Conservation (phyloP, 2,329 filamentous ascomycete species). For the Dendrostoma leiphaemia region DNA sequence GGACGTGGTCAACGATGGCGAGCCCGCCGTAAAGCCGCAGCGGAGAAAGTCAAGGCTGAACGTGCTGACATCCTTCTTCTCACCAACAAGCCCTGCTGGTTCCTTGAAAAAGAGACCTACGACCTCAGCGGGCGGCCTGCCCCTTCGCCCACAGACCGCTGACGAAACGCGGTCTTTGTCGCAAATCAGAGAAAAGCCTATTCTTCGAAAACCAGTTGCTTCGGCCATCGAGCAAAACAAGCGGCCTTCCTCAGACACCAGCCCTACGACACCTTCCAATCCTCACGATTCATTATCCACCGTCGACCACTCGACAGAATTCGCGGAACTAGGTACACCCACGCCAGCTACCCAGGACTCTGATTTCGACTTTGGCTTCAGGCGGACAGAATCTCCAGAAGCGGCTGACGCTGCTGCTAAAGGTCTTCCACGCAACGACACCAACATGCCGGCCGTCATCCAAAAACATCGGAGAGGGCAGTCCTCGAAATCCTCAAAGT, state of each 20-base stretch:
- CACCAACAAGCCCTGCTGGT: conserved; percentile 12
- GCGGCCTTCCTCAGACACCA: conserved; percentile 9
- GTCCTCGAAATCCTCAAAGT: too few relatives aligned
- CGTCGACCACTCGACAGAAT: conserved; percentile 15
- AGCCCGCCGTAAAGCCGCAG: conserved; percentile 5
- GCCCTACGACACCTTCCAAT: conserved; percentile 14
- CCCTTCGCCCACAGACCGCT: conserved; percentile 15
- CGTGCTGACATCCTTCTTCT: conserved; percentile 18
- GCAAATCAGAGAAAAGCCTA: conserved; percentile 8
- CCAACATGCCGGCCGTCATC: conserved; percentile 13
- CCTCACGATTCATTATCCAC: conserved; percentile 16
- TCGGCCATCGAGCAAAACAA: conserved; percentile 11
- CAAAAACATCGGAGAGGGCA: conserved; percentile 11
- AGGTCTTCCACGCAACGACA: neutral
- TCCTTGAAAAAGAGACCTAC: conserved; percentile 1
- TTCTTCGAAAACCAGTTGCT: conserved; percentile 2
- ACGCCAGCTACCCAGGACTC: conserved; percentile 17
- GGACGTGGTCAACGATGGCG: conserved; percentile 1
- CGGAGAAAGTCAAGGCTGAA: conserved; percentile 17
- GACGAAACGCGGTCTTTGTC: conserved; percentile 2
- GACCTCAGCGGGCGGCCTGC: neutral
- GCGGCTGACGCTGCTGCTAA: neutral
- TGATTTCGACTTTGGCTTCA: conserved; percentile 14
- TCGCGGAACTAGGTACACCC: conserved; percentile 2
- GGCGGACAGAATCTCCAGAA: conserved; percentile 15